phyloP scores from a whole-genome alignment of 192 early-diverging fungal genomes.

The Coemansia sp. region DNA sequence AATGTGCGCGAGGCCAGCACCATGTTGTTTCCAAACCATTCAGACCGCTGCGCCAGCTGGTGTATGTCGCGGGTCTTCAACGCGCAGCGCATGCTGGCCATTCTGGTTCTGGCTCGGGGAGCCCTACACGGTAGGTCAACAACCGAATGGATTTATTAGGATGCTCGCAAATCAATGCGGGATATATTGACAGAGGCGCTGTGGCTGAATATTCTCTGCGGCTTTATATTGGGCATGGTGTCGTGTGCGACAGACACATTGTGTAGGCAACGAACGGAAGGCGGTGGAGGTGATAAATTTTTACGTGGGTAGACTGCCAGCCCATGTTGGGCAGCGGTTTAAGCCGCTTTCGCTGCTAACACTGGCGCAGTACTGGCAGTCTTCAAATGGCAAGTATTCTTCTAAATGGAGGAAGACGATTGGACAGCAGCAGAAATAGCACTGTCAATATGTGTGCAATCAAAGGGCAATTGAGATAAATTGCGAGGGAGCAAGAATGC shows the following conservation, averaged over 20 bases:
- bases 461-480: background rate
- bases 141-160: background rate
- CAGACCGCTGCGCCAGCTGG: conserved; percentile 26
- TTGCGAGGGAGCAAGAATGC: background rate
- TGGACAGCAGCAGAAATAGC: background rate
- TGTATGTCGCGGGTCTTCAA: conserved; percentile 51
- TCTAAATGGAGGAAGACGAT: background rate
- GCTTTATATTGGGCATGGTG: conserved; percentile 1
- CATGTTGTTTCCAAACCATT: conserved; percentile 26
- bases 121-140: conserved; percentile 37
- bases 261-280: conserved; percentile 42
- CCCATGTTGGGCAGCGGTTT: conserved; percentile 31
- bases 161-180: background rate
- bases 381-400: conserved; percentile 30
- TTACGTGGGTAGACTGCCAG: conserved; percentile 44
- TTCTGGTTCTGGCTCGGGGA: conserved; percentile 37
- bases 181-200: conserved; percentile 5
- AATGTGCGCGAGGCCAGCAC: conserved; percentile 16
- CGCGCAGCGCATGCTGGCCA: conserved; percentile 50
- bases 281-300: conserved; percentile 54
- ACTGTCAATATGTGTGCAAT: background rate
- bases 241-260: background rate
- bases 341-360: conserved; percentile 38
- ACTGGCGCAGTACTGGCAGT: conserved; percentile 50
- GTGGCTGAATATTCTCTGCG: background rate